Percentiles rank a stretch among this genome's conserved stretches.
phyloP scores from a whole-genome alignment of 768 basidiomycete species.

The Boletellus ananiceps region DNA sequence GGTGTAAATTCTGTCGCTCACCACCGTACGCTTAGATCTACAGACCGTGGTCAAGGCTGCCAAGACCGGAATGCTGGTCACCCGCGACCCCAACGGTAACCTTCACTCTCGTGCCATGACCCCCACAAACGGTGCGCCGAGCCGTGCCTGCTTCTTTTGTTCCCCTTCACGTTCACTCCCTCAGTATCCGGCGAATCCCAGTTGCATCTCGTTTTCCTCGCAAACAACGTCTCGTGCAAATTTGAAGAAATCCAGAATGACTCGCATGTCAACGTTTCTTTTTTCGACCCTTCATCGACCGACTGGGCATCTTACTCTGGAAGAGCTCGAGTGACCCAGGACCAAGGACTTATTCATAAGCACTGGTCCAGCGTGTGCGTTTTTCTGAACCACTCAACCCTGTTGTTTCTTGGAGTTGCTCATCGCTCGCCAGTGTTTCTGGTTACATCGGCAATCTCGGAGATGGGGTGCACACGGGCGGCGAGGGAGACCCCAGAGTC shows the following conservation, averaged over 20 bases:
- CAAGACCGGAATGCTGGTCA: slow-evolving; percentile 74
- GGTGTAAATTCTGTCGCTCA: not conserved
- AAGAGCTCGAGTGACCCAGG: slow-evolving; percentile 58
- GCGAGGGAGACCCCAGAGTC: slow-evolving; percentile 72
- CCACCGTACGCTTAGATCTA: slow-evolving; percentile 40
- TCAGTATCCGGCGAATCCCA: slow-evolving; percentile 45
- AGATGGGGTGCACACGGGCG: slow-evolving; percentile 82
- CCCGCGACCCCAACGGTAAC: slow-evolving; percentile 58
- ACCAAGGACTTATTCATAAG: slow-evolving; percentile 59
- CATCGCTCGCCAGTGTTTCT: slow-evolving; percentile 38
- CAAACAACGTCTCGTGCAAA: slow-evolving; percentile 69
- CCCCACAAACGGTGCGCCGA: slow-evolving; percentile 54
- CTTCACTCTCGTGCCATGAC: slow-evolving; percentile 83
- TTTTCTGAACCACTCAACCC: not conserved
- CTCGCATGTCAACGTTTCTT: slow-evolving; percentile 74
- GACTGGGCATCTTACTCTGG: slow-evolving; percentile 81
- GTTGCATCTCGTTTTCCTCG: slow-evolving; percentile 61
- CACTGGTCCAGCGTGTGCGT: slow-evolving; percentile 56
- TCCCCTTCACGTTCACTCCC: not conserved
- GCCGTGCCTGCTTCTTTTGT: not conserved
- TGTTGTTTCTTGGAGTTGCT: not conserved
- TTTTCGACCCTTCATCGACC: slow-evolving; percentile 63
- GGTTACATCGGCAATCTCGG: slow-evolving; percentile 87
- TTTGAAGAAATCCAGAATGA: slow-evolving; percentile 76
- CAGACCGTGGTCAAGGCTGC: slow-evolving; percentile 60